Evolutionary conservation across 139 green algal genomes (phyloP).

Genomic region (Chlamydomonas asymmetrica): DNA sequence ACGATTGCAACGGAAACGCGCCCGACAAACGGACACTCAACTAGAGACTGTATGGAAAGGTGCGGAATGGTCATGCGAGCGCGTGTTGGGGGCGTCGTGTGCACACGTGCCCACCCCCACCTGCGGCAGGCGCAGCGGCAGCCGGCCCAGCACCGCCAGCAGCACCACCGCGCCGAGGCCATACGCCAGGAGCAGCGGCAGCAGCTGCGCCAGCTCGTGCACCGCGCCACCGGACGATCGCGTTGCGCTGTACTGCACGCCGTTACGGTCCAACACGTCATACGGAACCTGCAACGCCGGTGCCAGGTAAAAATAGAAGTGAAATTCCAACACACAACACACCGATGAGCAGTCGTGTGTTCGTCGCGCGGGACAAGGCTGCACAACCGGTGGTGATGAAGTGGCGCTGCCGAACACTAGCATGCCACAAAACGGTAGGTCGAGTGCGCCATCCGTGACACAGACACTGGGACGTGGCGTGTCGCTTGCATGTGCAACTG

Average conservation of each 20-base stretch:
- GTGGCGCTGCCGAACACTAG: too few species aligned
- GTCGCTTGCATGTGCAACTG: too few species aligned
- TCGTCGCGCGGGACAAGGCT: constrained; percentile 50
- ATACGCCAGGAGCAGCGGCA: constrained; percentile 53
- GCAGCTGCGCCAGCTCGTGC: neutral
- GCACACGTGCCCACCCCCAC: constrained; percentile 10
- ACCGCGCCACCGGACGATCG: neutral
- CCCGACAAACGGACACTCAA: too few species aligned
- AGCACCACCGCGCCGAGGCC: constrained; percentile 63
- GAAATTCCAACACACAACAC: neutral
- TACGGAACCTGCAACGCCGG: too few species aligned
- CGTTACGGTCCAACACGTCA: neutral
- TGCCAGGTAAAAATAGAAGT: too few species aligned
- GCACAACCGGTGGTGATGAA: too few species aligned
- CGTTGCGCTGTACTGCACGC: neutral
- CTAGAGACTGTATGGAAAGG: too few species aligned
- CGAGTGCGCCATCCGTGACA: constrained; percentile 8
- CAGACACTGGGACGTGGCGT: constrained; percentile 14
- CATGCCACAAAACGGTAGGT: constrained; percentile 12
- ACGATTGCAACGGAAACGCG: too few species aligned
- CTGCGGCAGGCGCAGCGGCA: constrained; percentile 65
- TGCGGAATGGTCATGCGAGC: too few species aligned
- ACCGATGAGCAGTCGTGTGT: constrained; percentile 52
- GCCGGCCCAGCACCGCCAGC: constrained; percentile 63
- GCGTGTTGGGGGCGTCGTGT: too few species aligned